Percentiles rank a stretch among this genome's conserved stretches.
Evolutionary conservation across 345 rosid genomes (phyloP).

Genomic region (Arabis hirsuta): DNA sequence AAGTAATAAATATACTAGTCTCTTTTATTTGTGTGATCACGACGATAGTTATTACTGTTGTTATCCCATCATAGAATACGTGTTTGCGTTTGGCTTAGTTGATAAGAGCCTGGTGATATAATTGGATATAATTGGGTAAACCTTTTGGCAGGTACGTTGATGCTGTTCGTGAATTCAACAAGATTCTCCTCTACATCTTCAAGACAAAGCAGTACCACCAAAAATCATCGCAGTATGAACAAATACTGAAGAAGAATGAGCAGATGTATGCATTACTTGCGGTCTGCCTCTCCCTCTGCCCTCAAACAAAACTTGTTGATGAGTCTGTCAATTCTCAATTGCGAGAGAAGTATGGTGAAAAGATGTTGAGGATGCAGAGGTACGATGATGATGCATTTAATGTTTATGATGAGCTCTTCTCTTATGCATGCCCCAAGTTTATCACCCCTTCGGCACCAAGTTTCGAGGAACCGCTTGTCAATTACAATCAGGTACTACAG

Average conservation of each 20-base stretch:
- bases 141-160: conserved; percentile 72
- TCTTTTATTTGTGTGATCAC: too few species aligned
- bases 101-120: conserved; percentile 13
- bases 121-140: background rate
- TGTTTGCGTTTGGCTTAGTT: background rate
- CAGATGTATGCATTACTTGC: conserved; percentile 98
- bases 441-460: conserved; percentile 94
- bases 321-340: conserved; percentile 87
- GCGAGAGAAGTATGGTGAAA: conserved; percentile 97
- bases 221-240: conserved; percentile 93
- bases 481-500: conserved; percentile 80
- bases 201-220: conserved; percentile 95
- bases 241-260: conserved; percentile 94
- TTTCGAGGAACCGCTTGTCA: conserved; percentile 92
- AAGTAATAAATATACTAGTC: too few species aligned
- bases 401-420: conserved; percentile 90
- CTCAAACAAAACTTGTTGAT: conserved; percentile 87
- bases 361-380: conserved; percentile 94
- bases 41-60: too few species aligned
- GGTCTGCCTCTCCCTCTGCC: conserved; percentile 85
- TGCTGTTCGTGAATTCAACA: conserved; percentile 93
- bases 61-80: background rate
- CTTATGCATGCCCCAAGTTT: conserved; percentile 98
- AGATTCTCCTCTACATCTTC: conserved; percentile 89
- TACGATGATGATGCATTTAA: conserved; percentile 88